These are phyloP conservation scores for Paracamarosporium sp. DNA, from an alignment of 2,329 filamentous ascomycete genomes.

Conservation along the genomic window DNA sequence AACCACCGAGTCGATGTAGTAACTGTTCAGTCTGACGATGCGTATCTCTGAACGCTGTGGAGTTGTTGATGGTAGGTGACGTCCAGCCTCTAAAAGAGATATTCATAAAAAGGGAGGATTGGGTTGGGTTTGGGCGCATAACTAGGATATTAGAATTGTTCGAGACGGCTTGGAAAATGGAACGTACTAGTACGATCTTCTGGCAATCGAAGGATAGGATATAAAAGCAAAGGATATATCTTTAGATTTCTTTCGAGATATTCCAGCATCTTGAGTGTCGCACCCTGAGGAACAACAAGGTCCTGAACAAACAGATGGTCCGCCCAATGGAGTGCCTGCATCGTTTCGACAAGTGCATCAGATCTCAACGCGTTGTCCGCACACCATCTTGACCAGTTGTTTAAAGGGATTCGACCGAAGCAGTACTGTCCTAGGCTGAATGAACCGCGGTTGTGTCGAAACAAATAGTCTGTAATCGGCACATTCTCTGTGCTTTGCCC, in stretches of 20 bases:
- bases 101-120: slow-evolving; percentile 37
- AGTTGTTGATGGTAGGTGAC: not conserved
- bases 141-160: slow-evolving; percentile 27
- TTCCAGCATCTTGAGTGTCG: slow-evolving; percentile 58
- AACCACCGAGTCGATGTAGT: slow-evolving; percentile 72
- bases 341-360: slow-evolving; percentile 66
- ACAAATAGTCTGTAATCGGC: slow-evolving; percentile 62
- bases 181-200: slow-evolving; percentile 19
- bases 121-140: slow-evolving; percentile 63
- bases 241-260: slow-evolving; percentile 56
- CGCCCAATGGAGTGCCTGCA: slow-evolving; percentile 64
- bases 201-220: slow-evolving; percentile 48
- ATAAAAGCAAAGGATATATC: slow-evolving; percentile 65
- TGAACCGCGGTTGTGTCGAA: slow-evolving; percentile 67
- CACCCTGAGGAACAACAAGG: slow-evolving; percentile 62
- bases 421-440: slow-evolving; percentile 69
- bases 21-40: slow-evolving; percentile 77
- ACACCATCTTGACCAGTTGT: slow-evolving; percentile 60
- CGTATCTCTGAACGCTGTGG: slow-evolving; percentile 1
- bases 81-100: slow-evolving; percentile 2
- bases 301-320: slow-evolving; percentile 68
- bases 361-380: slow-evolving; percentile 69
- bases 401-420: slow-evolving; percentile 65
- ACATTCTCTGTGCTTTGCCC: slow-evolving; percentile 45
- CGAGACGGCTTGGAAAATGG: slow-evolving; percentile 44